Evolutionary conservation across 441 rosid species (phyloP), one percentile per base, ranked within the genome.

Genomic region (California macrophylla): DNA sequence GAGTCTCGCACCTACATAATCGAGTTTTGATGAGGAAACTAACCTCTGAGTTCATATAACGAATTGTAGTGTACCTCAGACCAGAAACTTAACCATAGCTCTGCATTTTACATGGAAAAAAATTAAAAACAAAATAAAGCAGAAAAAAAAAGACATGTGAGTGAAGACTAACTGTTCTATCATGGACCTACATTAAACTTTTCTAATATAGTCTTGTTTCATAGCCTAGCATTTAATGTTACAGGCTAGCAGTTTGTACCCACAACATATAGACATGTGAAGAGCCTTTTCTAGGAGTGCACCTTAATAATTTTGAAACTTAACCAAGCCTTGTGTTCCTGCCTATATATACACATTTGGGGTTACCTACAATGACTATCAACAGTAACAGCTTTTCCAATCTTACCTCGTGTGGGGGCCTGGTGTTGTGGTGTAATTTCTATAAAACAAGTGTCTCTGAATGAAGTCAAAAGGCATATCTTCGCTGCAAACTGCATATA

Each of bases 41-140:
- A 71, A 91, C 98, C 96, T 88, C 78, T 86, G 64, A 86, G 80
- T 58, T 86, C 96, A 66, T 91, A 91, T 54, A 91, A 83, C n/a
- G 98, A 93, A 82, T 93, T 93, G 77, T 89, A 93, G 72, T 93
- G 98, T 54, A 91, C 97, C 83, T 93, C 95, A 10, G 96, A 91
- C 98, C 97, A 93, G 83, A 93, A 93, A 77, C 98, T 93, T 74
- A 93, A 84, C 98, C 98, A 93, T 72, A 93, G 73, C 84, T 85
- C 98, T 93, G 95, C 87, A 83, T 65, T 62, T 73, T 72, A 67
- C 9, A 66, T 45, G 40, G 56, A 40, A 4, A 50, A 28, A 16
- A 50, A 2, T 38, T 52, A 10, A 16, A 28, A 3, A n/a, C 0
- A 9, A 6, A 26, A 29, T 4, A 78, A 75, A 24, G n/a, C 16